phyloP scores from a whole-genome alignment of 148 eudicot genomes.

The Vaccinium corymbosum region DNA sequence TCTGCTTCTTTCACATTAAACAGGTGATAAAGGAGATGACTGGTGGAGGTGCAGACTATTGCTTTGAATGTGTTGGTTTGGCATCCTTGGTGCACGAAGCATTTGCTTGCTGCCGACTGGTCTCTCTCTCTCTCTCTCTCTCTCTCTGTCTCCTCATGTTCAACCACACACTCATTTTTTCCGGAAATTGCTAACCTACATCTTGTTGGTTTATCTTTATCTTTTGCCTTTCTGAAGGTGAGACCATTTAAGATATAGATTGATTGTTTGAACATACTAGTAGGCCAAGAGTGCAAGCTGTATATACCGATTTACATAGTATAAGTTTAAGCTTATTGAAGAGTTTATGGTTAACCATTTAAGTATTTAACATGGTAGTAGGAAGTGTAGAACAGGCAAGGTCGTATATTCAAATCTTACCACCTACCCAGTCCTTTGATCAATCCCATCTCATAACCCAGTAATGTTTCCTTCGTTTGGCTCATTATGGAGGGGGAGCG shows the following conservation, averaged over 20 bases:
- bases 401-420: too few species aligned
- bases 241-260: not conserved
- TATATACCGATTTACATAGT: not conserved
- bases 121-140: slow-evolving; percentile 16
- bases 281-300: not conserved
- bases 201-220: not conserved
- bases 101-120: slow-evolving; percentile 72
- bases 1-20: not conserved
- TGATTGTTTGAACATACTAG: not conserved
- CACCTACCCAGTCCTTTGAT: too few species aligned
- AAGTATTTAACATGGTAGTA: too few species aligned
- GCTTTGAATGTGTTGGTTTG: slow-evolving; percentile 91
- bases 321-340: not conserved
- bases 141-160: not conserved
- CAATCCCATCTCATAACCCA: too few species aligned
- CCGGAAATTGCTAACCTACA: not conserved
- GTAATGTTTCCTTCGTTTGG: too few species aligned
- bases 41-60: slow-evolving; percentile 81
- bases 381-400: too few species aligned
- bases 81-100: slow-evolving; percentile 80
- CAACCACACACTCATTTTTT: not conserved
- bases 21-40: slow-evolving; percentile 82
- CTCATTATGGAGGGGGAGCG: too few species aligned
- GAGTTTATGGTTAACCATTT: too few species aligned
- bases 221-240: not conserved